phyloP scores from a whole-genome alignment of 805 yeast genomes.

The Tetrapisispora namnaoensis region DNA sequence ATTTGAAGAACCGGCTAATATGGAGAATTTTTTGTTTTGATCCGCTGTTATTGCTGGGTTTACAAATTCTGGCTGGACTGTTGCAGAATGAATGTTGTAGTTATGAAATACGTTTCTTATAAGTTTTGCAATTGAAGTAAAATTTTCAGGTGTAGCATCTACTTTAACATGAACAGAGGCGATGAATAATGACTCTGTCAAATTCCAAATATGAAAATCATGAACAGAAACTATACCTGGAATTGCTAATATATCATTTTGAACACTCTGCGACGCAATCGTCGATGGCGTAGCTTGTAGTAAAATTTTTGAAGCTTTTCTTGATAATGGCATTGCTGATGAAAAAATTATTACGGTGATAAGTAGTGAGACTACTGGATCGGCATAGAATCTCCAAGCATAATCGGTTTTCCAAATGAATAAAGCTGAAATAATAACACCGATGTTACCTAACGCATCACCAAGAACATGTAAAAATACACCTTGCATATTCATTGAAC shows the following conservation, averaged over 20 bases:
- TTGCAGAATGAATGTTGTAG: constrained; percentile 84
- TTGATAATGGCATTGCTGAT: constrained; percentile 83
- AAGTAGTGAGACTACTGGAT: constrained; percentile 75
- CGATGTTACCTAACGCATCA: constrained; percentile 91
- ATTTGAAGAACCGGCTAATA: constrained; percentile 15
- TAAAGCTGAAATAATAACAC: constrained; percentile 82
- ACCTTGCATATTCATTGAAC: constrained; percentile 94
- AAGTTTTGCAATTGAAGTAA: constrained; percentile 57
- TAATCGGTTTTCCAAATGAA: constrained; percentile 91
- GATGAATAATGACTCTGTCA: constrained; percentile 75
- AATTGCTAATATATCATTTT: constrained; percentile 54
- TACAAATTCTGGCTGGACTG: constrained; percentile 90
- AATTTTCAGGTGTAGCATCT: constrained; percentile 51
- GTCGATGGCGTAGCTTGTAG: constrained; percentile 89
- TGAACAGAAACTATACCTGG: constrained; percentile 77
- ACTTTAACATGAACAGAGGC: constrained; percentile 87
- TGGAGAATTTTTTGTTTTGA: constrained; percentile 28
- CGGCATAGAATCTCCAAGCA: constrained; percentile 78
- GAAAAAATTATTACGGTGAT: constrained; percentile 85
- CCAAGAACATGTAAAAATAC: constrained; percentile 92
- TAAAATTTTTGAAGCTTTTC: constrained; percentile 74
- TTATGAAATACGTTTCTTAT: constrained; percentile 73
- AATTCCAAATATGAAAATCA: constrained; percentile 94
- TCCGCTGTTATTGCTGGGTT: constrained; percentile 26
- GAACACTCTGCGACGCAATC: constrained; percentile 65